Conservation (phyloP, 108 stramenopile species). For the Nitzschia palea region DNA sequence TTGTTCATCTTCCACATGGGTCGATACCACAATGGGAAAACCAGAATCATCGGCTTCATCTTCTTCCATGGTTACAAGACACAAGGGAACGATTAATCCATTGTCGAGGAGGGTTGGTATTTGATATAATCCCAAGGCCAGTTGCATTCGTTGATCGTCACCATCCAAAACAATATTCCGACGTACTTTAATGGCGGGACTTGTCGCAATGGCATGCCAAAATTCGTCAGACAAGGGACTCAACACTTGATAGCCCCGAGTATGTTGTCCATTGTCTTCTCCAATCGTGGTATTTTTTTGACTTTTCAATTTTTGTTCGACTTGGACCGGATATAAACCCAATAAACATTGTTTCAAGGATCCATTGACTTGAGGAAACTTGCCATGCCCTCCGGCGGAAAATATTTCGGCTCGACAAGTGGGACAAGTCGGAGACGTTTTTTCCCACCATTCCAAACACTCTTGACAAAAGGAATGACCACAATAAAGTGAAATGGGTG, state of each 20-base stretch:
- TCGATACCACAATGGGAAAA: conserved; percentile 47
- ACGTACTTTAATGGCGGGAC: conserved; percentile 23
- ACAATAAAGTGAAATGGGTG: conserved; percentile 59
- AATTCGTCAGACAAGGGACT: conserved; percentile 21
- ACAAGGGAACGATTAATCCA: conserved; percentile 42
- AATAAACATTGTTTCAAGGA: conserved; percentile 51
- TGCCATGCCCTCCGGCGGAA: not conserved
- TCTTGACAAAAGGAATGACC: conserved; percentile 74
- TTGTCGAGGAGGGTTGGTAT: not conserved
- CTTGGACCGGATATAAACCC: conserved; percentile 40
- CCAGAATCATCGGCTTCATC: conserved; percentile 61
- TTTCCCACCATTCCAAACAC: conserved; percentile 66
- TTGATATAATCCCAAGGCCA: conserved; percentile 40
- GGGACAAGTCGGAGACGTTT: conserved; percentile 40
- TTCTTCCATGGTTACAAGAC: conserved; percentile 67
- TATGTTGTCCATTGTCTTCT: conserved; percentile 49
- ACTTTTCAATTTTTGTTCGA: conserved; percentile 37
- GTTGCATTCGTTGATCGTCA: conserved; percentile 52
- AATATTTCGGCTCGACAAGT: conserved; percentile 40
- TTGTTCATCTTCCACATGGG: conserved; percentile 52
- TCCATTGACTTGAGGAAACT: conserved; percentile 31
- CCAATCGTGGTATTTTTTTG: conserved; percentile 25
- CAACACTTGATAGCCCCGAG: conserved; percentile 44
- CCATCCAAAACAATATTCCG: conserved; percentile 59
- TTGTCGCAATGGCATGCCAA: conserved; percentile 20